A percentile compares a stretch with the other conserved stretches of the same genome.
Conservation (phyloP, 495 filamentous ascomycete species). For the Penicillium salamii region DNA sequence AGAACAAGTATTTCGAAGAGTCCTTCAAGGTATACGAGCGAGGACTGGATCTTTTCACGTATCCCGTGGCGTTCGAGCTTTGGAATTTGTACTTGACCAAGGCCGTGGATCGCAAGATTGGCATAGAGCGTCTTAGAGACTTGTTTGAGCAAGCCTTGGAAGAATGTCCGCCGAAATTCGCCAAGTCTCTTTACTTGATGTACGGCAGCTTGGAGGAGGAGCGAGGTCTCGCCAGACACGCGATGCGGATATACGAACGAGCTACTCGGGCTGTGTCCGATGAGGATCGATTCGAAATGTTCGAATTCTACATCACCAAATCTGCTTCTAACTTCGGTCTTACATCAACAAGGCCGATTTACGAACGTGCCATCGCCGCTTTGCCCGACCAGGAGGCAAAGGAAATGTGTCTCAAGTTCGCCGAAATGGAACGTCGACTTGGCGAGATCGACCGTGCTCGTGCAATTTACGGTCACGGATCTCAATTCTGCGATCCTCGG, state of each 20-base stretch:
- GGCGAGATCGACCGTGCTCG: conserved; percentile 96
- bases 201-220: conserved; percentile 98
- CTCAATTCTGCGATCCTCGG: conserved; percentile 94
- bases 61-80: conserved; percentile 95
- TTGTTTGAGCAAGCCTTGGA: conserved; percentile 97
- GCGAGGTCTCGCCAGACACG: conserved; percentile 89
- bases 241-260: conserved; percentile 98
- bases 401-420: conserved; percentile 98
- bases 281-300: conserved; percentile 95
- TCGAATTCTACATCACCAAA: conserved; percentile 99
- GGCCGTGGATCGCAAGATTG: conserved; percentile 90
- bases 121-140: conserved; percentile 90
- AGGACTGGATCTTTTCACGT: conserved; percentile 93
- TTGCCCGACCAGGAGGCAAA: conserved; percentile 91
- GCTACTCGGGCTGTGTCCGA: conserved; percentile 94
- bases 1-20: conserved; percentile 94
- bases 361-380: conserved; percentile 89
- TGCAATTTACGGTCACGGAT: conserved; percentile 93
- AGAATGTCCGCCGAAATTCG: conserved; percentile 91
- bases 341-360: conserved; percentile 92
- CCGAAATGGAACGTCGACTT: conserved; percentile 95
- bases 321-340: conserved; percentile 97
- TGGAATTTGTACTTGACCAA: conserved; percentile 99
- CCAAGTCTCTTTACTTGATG: conserved; percentile 95
- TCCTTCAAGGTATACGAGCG: conserved; percentile 97